A percentile compares a stretch with the other conserved stretches of the same genome.
phyloP scores from a whole-genome alignment of 345 rosid species.

The Conringia planisiliqua region DNA sequence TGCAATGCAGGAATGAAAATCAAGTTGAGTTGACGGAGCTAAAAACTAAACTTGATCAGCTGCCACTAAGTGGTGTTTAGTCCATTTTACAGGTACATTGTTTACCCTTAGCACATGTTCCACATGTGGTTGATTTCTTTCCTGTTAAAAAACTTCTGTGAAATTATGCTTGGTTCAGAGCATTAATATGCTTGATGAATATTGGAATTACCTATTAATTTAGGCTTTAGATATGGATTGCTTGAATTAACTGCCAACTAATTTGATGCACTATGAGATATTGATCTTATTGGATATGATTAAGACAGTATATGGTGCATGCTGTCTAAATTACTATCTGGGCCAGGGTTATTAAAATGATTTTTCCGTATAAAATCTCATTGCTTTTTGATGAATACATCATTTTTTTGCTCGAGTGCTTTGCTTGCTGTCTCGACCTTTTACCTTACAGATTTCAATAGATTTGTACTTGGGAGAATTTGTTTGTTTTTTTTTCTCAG shows the following conservation, averaged over 20 bases:
- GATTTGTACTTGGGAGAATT: not conserved
- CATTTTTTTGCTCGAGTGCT: not conserved
- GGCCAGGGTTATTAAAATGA: not conserved
- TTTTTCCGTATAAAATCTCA: conserved; percentile 2
- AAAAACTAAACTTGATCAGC: conserved; percentile 46
- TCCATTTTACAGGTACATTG: conserved; percentile 14
- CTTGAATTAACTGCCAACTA: conserved; percentile 21
- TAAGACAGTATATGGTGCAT: conserved; percentile 6
- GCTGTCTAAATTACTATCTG: conserved; percentile 8
- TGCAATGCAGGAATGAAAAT: conserved; percentile 51
- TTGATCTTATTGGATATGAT: not conserved
- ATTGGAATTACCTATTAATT: not conserved
- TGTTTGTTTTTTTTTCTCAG: not conserved
- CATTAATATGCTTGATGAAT: not conserved
- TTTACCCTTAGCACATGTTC: not conserved
- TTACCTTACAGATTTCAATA: not conserved
- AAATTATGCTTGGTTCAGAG: not conserved
- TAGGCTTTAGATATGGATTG: conserved; percentile 4
- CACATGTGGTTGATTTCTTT: not conserved
- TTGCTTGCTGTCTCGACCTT: conserved; percentile 1
- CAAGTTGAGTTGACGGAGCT: conserved; percentile 40
- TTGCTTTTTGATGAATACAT: conserved; percentile 4
- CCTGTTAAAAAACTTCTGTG: not conserved
- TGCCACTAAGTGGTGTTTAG: conserved; percentile 45
- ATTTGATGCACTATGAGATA: conserved; percentile 1